Evolutionary conservation across 768 basidiomycete genomes (phyloP).

Genomic region (Boletus sensibilis): DNA sequence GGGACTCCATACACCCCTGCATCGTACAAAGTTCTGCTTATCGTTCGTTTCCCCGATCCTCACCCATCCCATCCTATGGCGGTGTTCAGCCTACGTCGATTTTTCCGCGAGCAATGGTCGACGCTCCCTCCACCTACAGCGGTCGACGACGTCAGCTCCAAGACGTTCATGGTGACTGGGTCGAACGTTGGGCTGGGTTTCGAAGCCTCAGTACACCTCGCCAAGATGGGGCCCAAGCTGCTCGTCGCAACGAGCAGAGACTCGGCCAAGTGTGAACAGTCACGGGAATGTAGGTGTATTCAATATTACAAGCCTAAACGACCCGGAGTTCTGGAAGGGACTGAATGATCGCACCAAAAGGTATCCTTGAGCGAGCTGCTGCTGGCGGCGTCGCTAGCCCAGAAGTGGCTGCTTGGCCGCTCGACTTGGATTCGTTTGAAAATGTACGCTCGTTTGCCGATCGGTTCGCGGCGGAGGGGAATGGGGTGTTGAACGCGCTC

Average conservation of each 20-base stretch:
- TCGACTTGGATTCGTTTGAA: constrained; percentile 33
- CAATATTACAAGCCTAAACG: too few relatives aligned
- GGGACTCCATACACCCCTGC: too few relatives aligned
- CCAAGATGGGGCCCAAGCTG: constrained; percentile 29
- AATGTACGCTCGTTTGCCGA: constrained; percentile 33
- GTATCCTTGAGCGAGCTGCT: constrained; percentile 5
- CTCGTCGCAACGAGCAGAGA: constrained; percentile 36
- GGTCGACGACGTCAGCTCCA: constrained; percentile 38
- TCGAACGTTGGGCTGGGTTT: constrained; percentile 43
- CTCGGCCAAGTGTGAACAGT: constrained; percentile 21
- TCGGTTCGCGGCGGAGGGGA: constrained; percentile 24
- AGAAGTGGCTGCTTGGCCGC: constrained; percentile 28
- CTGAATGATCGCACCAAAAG: too few relatives aligned
- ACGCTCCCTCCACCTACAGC: constrained; percentile 7
- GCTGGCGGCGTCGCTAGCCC: not conserved
- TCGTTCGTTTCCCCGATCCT: not conserved
- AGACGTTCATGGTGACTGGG: constrained; percentile 47
- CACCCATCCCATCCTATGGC: not conserved
- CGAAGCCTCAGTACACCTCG: constrained; percentile 31
- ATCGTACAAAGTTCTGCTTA: not conserved
- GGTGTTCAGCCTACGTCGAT: not conserved
- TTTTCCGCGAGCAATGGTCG: constrained; percentile 22
- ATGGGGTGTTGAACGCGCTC: constrained; percentile 25
- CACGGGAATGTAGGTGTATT: constrained; percentile 9
- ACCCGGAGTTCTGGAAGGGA: too few relatives aligned